A percentile compares a stretch with the other conserved stretches of the same genome.
Evolutionary conservation across 805 yeast genomes (phyloP).

Genomic region (Clavispora fructus): DNA sequence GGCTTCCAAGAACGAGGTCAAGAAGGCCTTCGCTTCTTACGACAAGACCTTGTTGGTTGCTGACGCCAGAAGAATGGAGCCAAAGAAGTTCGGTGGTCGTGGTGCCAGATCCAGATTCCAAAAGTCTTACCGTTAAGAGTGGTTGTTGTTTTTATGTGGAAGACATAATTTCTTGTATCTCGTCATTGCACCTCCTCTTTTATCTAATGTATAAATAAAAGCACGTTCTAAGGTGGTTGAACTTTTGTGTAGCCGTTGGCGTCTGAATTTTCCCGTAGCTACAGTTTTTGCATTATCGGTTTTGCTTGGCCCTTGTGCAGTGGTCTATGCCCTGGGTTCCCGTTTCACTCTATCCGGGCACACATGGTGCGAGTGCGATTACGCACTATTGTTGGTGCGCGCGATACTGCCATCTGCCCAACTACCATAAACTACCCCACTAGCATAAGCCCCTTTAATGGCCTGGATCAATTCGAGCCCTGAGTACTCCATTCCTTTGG

Average conservation of each 20-base stretch:
- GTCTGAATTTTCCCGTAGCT: no score
- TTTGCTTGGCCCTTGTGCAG: no score
- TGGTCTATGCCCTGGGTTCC: no score
- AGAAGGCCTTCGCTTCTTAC: constrained; percentile 95
- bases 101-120: constrained; percentile 99
- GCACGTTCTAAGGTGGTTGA: constrained; percentile 5
- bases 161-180: constrained; percentile 2
- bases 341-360: no score
- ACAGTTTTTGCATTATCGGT: no score
- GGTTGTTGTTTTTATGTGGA: constrained; percentile 6
- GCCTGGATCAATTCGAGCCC: constrained; percentile 34
- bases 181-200: constrained; percentile 10
- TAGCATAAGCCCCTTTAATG: constrained; percentile 15
- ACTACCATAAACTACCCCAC: not conserved
- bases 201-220: constrained; percentile 18
- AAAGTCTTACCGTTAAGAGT: constrained; percentile 96
- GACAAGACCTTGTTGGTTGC: constrained; percentile 99
- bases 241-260: not conserved
- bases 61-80: constrained; percentile 99
- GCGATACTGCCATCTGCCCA: not conserved
- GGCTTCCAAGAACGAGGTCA: constrained; percentile 98
- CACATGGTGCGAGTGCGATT: no score
- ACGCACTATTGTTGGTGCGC: no score
- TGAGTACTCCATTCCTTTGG: constrained; percentile 23
- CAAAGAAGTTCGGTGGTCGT: constrained; percentile 99